Conservation (phyloP, 768 basidiomycete genomes). For the Mycena vitilis region DNA sequence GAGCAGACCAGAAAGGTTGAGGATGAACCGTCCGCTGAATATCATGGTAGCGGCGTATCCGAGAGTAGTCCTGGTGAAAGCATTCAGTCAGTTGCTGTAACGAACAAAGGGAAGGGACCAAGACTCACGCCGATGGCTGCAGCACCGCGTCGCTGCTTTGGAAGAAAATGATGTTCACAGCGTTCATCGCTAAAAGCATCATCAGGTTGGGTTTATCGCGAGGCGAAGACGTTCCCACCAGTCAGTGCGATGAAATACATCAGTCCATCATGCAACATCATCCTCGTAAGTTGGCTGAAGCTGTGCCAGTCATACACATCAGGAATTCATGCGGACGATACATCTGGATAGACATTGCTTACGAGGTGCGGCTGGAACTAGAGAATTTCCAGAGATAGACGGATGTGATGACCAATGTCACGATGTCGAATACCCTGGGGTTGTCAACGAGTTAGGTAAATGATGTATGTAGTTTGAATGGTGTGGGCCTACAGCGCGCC, state of each 20-base stretch:
- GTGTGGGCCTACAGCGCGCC: constrained; percentile 18
- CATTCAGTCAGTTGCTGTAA: neutral
- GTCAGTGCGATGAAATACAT: constrained; percentile 25
- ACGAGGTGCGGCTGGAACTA: constrained; percentile 21
- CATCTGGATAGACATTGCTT: neutral
- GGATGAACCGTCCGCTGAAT: neutral
- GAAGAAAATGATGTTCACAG: constrained; percentile 27
- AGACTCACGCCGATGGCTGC: constrained; percentile 20
- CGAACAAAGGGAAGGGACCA: neutral
- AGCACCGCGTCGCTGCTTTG: constrained; percentile 15
- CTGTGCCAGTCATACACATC: neutral
- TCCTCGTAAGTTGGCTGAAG: constrained; percentile 10
- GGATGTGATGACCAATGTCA: constrained; percentile 14
- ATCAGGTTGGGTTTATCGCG: neutral
- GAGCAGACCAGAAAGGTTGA: constrained; percentile 9
- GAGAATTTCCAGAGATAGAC: constrained; percentile 30
- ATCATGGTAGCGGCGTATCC: constrained; percentile 7
- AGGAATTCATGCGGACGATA: too few relatives aligned
- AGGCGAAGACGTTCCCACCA: neutral
- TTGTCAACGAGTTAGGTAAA: neutral
- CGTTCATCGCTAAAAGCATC: constrained; percentile 18
- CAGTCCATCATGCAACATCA: constrained; percentile 26
- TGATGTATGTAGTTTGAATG: too few relatives aligned
- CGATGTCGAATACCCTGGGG: constrained; percentile 20
- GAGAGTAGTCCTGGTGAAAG: neutral